Base-by-base conservation (phyloP, 2,329 filamentous ascomycete species). In the Penicillium sp. region DNA sequence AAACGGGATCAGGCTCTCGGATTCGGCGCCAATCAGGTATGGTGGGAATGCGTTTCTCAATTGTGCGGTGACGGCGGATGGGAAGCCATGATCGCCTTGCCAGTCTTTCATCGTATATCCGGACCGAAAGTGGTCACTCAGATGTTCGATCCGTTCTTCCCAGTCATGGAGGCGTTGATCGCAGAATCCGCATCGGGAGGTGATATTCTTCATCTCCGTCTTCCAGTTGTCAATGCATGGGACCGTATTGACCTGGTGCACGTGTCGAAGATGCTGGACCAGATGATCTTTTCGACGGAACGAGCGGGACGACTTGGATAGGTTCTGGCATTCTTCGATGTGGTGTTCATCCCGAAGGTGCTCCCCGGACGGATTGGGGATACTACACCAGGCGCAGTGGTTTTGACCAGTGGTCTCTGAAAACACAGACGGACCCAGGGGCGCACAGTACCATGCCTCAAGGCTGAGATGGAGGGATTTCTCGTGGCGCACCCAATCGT, bases 211-310 rank as follows among this genome's bases (percentile, higher is more conserved):
- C 1, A 61, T 65, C 64, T 76, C 69, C 45, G 41, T 43, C 25
- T 55, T 57, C 57, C 57, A 58, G 18, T 52, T 48, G 12, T 54
- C 50, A 4, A 57, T 43, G 5, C 43, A n/a, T 3, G 56, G 55
- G 7, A 51, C 24, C 1, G 46, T 49, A 68, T 74, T 55, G 65
- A 77, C 37, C 63, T 67, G 52, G 35, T 80, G 76, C 60, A 77
- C 73, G n/a, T 49, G 50, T 59, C 76, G 72, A 26, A 81, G 60
- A 59, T 81, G 78, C 53, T 81, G 78, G 47, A 76, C 70, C 1
- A 81, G 64, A 55, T 81, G 76, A 51, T 81, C 78, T 60, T 80
- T 80, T 8, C 78, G 69, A 53, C 74, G 76, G 58, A 81, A 81
- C 0, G 77, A 80, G 8, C 80, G 50, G 5, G 38, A 72, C 39